These are phyloP conservation scores for Rutstroemia sp. DNA, from an alignment of 2,329 filamentous ascomycete species.

Conservation along the genomic window DNA sequence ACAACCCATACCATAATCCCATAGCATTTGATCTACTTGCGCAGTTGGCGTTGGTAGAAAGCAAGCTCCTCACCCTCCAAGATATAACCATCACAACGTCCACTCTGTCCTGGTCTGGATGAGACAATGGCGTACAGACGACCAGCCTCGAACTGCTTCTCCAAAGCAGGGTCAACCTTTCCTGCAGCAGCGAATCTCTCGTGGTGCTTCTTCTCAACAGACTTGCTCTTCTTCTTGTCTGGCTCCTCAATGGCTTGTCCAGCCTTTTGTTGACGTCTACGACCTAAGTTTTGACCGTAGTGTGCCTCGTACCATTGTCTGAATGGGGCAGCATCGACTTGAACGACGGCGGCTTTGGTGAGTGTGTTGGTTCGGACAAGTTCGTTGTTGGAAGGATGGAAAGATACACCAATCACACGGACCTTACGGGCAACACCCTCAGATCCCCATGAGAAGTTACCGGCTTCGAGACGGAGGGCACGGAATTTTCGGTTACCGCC, in stretches of 20 bases:
- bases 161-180: conserved; percentile 88
- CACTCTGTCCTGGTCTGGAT: conserved; percentile 92
- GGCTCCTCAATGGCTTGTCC: conserved; percentile 36
- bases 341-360: conserved; percentile 97
- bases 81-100: conserved; percentile 94
- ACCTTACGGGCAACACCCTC: conserved; percentile 98
- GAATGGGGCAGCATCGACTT: conserved; percentile 98
- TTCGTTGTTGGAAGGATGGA: conserved; percentile 99
- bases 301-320: conserved; percentile 99
- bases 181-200: conserved; percentile 72
- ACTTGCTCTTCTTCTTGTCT: conserved; percentile 86
- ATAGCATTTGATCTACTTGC: conserved; percentile 66
- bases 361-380: conserved; percentile 99
- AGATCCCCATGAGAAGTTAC: conserved; percentile 99
- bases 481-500: conserved; percentile 99
- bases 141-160: conserved; percentile 99
- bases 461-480: conserved; percentile 94
- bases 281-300: conserved; percentile 87
- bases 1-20: conserved; percentile 23
- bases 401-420: conserved; percentile 96
- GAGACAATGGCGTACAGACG: conserved; percentile 91
- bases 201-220: conserved; percentile 93
- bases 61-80: conserved; percentile 98
- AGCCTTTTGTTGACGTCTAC: conserved; percentile 79
- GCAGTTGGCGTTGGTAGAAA: conserved; percentile 99